A percentile compares a stretch with the other conserved stretches of the same genome.
Evolutionary conservation across 305 asterid genomes (phyloP).

Genomic region (Stenogyne calaminthoides): DNA sequence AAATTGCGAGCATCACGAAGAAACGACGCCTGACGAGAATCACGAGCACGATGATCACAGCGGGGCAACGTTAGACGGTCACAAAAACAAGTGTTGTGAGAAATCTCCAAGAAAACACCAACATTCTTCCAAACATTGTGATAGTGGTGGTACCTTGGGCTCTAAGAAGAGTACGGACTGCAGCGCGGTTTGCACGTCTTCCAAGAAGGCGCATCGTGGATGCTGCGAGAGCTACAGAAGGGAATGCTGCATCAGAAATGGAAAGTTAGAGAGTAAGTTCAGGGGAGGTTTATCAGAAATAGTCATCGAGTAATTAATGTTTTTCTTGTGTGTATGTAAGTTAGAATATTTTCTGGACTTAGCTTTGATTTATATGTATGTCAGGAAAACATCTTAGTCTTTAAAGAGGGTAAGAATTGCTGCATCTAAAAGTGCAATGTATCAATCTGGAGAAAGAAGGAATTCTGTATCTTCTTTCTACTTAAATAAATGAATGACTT

Average conservation of each 20-base stretch:
- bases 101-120: constrained; percentile 10
- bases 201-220: constrained; percentile 38
- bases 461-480: background rate
- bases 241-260: constrained; percentile 34
- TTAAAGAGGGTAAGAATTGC: background rate
- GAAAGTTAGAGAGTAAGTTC: constrained; percentile 35
- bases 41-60: background rate
- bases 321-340: background rate
- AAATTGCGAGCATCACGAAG: constrained; percentile 17
- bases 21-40: no score
- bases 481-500: background rate
- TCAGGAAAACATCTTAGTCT: background rate
- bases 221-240: constrained; percentile 60
- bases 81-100: constrained; percentile 33
- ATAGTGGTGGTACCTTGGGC: constrained; percentile 6
- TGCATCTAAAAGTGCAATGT: background rate
- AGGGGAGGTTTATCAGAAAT: constrained; percentile 44
- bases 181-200: background rate
- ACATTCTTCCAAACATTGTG: background rate
- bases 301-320: constrained; percentile 26
- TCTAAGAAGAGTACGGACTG: constrained; percentile 32
- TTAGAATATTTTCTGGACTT: background rate
- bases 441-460: background rate
- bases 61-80: constrained; percentile 1
- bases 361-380: background rate